Conservation (phyloP, 805 yeast species). For the Nematodospora valgi region DNA sequence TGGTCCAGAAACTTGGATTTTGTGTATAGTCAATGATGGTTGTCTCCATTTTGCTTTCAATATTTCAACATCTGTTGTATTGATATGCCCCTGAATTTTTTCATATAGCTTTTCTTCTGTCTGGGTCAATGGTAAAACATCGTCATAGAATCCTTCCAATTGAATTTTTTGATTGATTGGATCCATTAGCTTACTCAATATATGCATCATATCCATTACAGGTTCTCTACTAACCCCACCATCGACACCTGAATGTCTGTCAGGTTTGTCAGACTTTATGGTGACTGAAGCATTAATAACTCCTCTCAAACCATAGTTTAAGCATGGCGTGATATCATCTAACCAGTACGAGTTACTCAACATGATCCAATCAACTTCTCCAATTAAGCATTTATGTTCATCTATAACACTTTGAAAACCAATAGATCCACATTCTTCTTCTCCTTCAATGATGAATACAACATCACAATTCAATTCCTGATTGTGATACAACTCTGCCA, state of each 20-base stretch:
- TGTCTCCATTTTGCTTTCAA: conserved; percentile 81
- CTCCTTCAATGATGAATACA: conserved; percentile 86
- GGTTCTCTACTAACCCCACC: conserved; percentile 93
- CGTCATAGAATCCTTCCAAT: conserved; percentile 69
- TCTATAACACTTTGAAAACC: conserved; percentile 75
- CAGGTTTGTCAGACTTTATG: conserved; percentile 71
- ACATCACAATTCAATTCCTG: conserved; percentile 64
- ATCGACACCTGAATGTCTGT: conserved; percentile 93
- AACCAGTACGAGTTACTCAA: conserved; percentile 93
- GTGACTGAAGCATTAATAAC: conserved; percentile 77
- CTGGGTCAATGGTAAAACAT: conserved; percentile 54
- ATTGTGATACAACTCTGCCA: conserved; percentile 60
- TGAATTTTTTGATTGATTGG: conserved; percentile 39
- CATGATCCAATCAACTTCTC: conserved; percentile 79
- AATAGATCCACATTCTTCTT: conserved; percentile 89
- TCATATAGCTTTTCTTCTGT: conserved; percentile 61
- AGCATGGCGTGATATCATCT: conserved; percentile 82
- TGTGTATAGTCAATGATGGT: conserved; percentile 87
- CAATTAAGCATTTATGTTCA: conserved; percentile 47
- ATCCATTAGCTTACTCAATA: conserved; percentile 64
- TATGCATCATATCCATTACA: conserved; percentile 73
- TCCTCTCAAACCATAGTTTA: conserved; percentile 93
- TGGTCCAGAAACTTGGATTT: conserved; percentile 85
- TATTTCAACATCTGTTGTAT: conserved; percentile 37
- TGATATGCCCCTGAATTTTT: conserved; percentile 46